phyloP scores from a whole-genome alignment of 1,284 basidiomycete species.

The Boletus smithii region DNA sequence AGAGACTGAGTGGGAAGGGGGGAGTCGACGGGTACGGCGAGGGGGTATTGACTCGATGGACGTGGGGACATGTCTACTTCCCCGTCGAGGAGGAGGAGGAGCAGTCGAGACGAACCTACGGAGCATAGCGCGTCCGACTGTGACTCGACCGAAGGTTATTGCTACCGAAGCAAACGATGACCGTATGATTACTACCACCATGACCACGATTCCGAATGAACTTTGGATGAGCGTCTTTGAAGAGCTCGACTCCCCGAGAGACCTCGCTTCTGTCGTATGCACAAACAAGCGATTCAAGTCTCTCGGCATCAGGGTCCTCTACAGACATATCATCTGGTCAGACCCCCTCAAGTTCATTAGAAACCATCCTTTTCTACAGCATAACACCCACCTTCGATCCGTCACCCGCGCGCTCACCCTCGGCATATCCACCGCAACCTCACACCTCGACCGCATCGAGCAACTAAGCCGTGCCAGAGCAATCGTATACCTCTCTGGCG shows the following conservation, averaged over 20 bases:
- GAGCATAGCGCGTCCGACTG: too few relatives aligned
- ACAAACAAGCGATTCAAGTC: conserved; percentile 34
- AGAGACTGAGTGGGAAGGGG: too few relatives aligned
- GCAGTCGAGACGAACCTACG: neutral
- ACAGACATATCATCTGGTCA: conserved; percentile 38
- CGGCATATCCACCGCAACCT: conserved; percentile 26
- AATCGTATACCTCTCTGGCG: conserved; percentile 19
- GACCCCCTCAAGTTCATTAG: conserved; percentile 28
- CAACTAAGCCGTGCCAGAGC: conserved; percentile 28
- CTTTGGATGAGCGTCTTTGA: conserved; percentile 29
- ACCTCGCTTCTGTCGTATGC: conserved; percentile 34
- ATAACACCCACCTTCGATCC: conserved; percentile 8
- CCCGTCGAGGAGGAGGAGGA: neutral
- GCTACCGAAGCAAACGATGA: too few relatives aligned
- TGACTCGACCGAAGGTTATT: too few relatives aligned
- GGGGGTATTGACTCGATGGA: too few relatives aligned
- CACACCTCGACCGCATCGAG: conserved; percentile 24
- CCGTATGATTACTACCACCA: neutral
- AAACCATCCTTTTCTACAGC: conserved; percentile 17
- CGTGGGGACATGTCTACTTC: too few relatives aligned
- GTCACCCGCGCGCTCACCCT: conserved; percentile 24
- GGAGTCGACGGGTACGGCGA: too few relatives aligned
- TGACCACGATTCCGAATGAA: conserved; percentile 25
- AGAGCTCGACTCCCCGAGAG: conserved; percentile 29
- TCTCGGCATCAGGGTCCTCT: conserved; percentile 34